Evolutionary conservation across 441 rosid genomes (phyloP).

Genomic region (Hura crepitans): DNA sequence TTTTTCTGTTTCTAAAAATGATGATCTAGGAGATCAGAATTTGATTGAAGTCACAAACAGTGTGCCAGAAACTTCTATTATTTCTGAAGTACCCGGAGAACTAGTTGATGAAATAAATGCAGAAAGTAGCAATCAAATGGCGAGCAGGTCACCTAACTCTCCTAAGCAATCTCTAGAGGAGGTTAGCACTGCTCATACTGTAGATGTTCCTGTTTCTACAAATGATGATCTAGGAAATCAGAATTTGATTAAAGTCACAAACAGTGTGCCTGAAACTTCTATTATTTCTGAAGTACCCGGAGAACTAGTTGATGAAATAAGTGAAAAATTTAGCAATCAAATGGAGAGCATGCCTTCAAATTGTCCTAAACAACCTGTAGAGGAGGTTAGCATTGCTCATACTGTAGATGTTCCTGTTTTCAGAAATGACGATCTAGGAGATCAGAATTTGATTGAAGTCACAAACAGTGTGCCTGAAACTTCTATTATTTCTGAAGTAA

Average conservation of each 20-base stretch:
- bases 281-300: too few species aligned
- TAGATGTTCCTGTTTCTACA: background rate
- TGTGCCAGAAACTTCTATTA: constrained; percentile 8
- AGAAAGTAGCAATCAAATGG: too few species aligned
- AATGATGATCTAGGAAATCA: too few species aligned
- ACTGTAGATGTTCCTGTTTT: background rate
- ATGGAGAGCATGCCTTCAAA: background rate
- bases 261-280: constrained; percentile 4
- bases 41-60: background rate
- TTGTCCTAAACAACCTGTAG: background rate
- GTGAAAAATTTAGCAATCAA: background rate
- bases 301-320: background rate
- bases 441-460: constrained; percentile 9
- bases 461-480: constrained; percentile 1
- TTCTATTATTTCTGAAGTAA: constrained; percentile 2
- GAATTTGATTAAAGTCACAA: constrained; percentile 1
- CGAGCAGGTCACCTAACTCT: too few species aligned
- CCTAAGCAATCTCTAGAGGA: too few species aligned
- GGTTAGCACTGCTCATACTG: too few species aligned
- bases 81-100: too few species aligned
- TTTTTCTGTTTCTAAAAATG: background rate
- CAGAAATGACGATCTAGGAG: background rate
- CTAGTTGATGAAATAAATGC: background rate
- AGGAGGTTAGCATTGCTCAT: too few species aligned
- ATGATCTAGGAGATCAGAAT: background rate